Percentiles rank a stretch among this genome's conserved stretches.
Conservation (phyloP, 805 yeast genomes). For the Babjeviella inositovora region DNA sequence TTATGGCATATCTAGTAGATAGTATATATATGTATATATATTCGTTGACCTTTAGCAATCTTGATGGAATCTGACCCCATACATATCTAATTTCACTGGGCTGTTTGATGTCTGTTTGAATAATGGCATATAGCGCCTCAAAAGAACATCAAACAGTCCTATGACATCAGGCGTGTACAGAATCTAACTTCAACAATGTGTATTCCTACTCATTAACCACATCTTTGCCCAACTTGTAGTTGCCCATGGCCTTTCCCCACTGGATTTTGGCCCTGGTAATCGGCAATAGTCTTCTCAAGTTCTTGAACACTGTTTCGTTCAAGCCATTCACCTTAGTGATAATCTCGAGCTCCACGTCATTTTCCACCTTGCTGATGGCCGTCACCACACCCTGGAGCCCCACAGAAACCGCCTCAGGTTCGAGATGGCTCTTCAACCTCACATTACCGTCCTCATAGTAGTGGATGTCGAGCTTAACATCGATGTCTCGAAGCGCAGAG, state of each 20-base stretch:
- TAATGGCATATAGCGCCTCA: too few species aligned
- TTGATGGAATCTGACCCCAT: background rate
- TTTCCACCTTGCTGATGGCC: slow-evolving; percentile 40
- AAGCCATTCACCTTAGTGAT: slow-evolving; percentile 50
- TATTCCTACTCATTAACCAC: slow-evolving; percentile 24
- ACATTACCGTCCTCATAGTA: slow-evolving; percentile 96
- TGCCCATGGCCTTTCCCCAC: slow-evolving; percentile 92
- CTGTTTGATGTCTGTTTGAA: too few species aligned
- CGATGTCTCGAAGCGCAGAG: too few species aligned
- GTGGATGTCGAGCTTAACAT: slow-evolving; percentile 59
- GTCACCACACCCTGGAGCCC: slow-evolving; percentile 14
- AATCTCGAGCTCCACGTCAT: slow-evolving; percentile 37
- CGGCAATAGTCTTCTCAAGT: slow-evolving; percentile 80
- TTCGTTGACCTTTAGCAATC: background rate
- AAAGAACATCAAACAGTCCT: too few species aligned
- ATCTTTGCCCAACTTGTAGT: slow-evolving; percentile 74
- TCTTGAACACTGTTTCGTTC: slow-evolving; percentile 72
- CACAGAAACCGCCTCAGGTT: slow-evolving; percentile 5
- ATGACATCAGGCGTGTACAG: background rate
- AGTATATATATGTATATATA: background rate
- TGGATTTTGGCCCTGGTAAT: slow-evolving; percentile 81
- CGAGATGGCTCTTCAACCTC: slow-evolving; percentile 37
- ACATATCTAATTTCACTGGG: too few species aligned
- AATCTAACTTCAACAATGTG: background rate
- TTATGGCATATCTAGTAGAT: background rate